phyloP scores from a whole-genome alignment of 2,329 filamentous ascomycete species.

The Colletotrichum australisinense region DNA sequence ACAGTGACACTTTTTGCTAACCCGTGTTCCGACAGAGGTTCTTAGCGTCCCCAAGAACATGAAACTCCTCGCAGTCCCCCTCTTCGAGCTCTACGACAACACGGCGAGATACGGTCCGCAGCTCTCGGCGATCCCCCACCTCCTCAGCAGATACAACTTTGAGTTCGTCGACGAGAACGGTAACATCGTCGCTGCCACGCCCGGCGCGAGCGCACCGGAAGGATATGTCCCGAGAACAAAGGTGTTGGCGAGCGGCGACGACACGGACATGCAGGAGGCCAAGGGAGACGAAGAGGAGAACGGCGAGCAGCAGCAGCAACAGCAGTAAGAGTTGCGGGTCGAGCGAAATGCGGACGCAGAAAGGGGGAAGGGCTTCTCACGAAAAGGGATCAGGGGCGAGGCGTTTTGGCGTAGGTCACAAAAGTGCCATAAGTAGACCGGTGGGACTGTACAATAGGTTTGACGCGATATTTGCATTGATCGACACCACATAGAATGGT shows the following conservation, averaged over 20 bases:
- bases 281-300: conserved; percentile 59
- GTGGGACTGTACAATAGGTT: conserved; percentile 31
- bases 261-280: conserved; percentile 69
- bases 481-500: conserved; percentile 13
- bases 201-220: conserved; percentile 71
- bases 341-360: too few relatives aligned
- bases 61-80: conserved; percentile 95
- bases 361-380: not conserved
- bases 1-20: conserved; percentile 32
- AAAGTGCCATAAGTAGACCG: conserved; percentile 23
- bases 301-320: conserved; percentile 41
- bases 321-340: not conserved
- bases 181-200: conserved; percentile 86
- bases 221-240: conserved; percentile 73
- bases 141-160: conserved; percentile 95
- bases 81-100: conserved; percentile 99
- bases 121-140: conserved; percentile 93
- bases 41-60: conserved; percentile 99
- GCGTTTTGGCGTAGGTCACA: conserved; percentile 37
- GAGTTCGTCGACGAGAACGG: conserved; percentile 96
- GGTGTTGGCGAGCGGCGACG: conserved; percentile 71
- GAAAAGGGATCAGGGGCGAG: conserved; percentile 27
- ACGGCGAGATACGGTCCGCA: conserved; percentile 95
- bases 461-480: conserved; percentile 13
- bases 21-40: conserved; percentile 71